Percentiles rank a stretch among this genome's conserved stretches.
These are phyloP conservation scores for Phytophthora pistaciae DNA, from an alignment of 352 stramenopile species.

Conservation along the genomic window DNA sequence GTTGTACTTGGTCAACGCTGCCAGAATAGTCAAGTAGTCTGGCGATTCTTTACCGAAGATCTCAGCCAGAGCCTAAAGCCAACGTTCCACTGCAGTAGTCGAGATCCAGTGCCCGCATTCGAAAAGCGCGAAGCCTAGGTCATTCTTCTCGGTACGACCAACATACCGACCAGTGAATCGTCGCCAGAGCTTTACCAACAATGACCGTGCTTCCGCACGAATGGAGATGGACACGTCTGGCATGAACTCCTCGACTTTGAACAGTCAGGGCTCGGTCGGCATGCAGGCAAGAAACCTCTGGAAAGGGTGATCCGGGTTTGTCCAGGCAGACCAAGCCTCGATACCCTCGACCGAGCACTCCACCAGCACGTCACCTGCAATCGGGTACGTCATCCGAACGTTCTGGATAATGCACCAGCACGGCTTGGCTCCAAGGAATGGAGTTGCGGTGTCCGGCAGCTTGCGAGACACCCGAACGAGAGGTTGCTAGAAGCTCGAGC, in stretches of 20 bases:
- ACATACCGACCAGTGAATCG: background rate
- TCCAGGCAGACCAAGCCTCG: background rate
- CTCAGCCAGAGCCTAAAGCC: background rate
- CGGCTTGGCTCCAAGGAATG: background rate
- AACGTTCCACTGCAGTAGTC: background rate
- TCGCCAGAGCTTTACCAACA: background rate
- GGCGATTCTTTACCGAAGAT: background rate
- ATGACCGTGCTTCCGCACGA: background rate
- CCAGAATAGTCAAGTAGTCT: background rate
- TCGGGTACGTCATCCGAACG: background rate
- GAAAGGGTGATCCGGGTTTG: background rate
- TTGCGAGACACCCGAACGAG: background rate
- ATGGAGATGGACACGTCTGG: background rate
- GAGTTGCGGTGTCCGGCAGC: too few species aligned
- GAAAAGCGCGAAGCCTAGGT: background rate
- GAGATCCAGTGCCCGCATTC: constrained; percentile 2
- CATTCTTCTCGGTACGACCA: background rate
- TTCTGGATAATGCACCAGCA: background rate
- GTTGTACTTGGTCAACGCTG: background rate
- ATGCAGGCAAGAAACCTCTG: background rate
- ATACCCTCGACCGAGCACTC: background rate
- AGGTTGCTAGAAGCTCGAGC: too few species aligned
- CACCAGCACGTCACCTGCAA: background rate
- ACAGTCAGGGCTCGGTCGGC: too few species aligned
- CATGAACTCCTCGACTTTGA: too few species aligned